Conservation (phyloP, 306 rosid species). For the Cyclanthera cordifolia region DNA sequence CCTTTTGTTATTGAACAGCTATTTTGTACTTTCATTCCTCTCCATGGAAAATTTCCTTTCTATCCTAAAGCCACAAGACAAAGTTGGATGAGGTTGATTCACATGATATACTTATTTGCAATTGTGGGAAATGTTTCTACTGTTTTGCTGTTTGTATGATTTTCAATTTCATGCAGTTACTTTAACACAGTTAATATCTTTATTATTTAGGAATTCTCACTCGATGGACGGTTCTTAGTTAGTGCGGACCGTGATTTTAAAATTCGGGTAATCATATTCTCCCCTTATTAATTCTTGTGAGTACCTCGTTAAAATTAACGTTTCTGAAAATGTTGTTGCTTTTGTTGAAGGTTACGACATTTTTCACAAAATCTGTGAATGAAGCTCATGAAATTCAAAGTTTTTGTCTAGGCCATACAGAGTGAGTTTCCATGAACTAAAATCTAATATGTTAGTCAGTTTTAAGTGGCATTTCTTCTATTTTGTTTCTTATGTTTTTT, state of each 20-base stretch:
- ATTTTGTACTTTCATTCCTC: not conserved
- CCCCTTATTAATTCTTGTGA: conserved; percentile 2
- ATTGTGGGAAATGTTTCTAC: not conserved
- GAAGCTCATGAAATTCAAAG: conserved; percentile 87
- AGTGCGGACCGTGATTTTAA: conserved; percentile 93
- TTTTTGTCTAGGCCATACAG: conserved; percentile 87
- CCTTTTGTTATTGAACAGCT: not conserved
- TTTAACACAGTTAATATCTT: not conserved
- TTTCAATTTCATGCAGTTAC: conserved; percentile 10
- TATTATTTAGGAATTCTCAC: conserved; percentile 62
- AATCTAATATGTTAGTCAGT: not conserved
- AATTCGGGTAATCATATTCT: conserved; percentile 53
- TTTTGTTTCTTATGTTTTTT: not conserved
- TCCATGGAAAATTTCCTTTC: not conserved
- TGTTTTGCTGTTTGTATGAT: not conserved
- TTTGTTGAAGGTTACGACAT: conserved; percentile 46
- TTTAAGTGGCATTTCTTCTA: not conserved
- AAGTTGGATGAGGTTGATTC: not conserved
- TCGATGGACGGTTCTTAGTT: conserved; percentile 50
- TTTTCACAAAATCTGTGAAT: conserved; percentile 54
- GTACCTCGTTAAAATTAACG: not conserved
- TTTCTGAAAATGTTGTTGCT: conserved; percentile 5
- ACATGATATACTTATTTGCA: not conserved
- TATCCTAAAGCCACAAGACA: not conserved
- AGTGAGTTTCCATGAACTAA: conserved; percentile 39